Conservation (phyloP, 2,329 filamentous ascomycete species). For the Torrubiella hemipterigena region DNA sequence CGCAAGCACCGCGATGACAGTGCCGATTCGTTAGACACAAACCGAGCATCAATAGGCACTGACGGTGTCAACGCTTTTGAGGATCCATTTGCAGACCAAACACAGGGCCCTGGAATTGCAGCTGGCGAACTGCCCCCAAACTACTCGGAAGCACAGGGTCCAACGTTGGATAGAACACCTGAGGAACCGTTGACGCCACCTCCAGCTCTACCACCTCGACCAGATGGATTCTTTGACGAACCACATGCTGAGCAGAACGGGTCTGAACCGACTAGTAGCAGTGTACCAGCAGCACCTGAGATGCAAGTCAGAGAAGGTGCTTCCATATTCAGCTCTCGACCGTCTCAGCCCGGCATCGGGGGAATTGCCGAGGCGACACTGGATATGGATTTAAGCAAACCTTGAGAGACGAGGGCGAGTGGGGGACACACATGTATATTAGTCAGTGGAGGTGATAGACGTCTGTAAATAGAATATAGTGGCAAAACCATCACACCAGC, state of each 20-base stretch:
- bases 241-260: not conserved
- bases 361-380: no score
- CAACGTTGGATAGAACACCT: constrained; percentile 5
- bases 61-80: constrained; percentile 20
- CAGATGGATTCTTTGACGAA: not conserved
- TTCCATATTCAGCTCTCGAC: no score
- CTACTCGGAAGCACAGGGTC: not conserved
- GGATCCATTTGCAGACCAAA: constrained; percentile 8
- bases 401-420: no score
- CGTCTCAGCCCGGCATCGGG: no score
- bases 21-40: constrained; percentile 33
- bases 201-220: not conserved
- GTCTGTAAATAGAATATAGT: no score
- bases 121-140: constrained; percentile 15
- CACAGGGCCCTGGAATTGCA: constrained; percentile 6
- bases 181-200: not conserved
- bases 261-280: no score
- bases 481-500: no score
- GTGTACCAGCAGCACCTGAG: not conserved
- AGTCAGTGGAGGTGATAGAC: no score
- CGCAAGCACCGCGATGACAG: constrained; percentile 33
- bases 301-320: not conserved
- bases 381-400: no score
- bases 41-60: constrained; percentile 30
- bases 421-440: no score